Evolutionary conservation across 352 stramenopile species (phyloP).

Genomic region (Globisporangium canariense): DNA sequence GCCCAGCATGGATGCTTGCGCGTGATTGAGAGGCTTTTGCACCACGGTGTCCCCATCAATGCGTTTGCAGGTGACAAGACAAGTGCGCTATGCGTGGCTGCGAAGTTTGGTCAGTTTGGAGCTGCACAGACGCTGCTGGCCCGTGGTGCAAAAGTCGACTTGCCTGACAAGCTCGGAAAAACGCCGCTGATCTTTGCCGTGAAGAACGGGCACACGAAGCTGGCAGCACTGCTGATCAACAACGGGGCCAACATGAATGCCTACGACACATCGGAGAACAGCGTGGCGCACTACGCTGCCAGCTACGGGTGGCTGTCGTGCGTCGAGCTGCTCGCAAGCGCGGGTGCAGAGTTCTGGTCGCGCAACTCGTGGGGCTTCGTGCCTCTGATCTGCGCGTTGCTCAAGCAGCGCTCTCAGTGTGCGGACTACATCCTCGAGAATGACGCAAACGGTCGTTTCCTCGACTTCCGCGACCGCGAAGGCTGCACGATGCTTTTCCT

Average conservation of each 20-base stretch:
- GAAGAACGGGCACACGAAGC: constrained; percentile 65
- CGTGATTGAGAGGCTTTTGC: constrained; percentile 47
- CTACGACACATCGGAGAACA: constrained; percentile 78
- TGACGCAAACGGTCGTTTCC: constrained; percentile 44
- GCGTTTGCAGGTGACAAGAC: constrained; percentile 39
- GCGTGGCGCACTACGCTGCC: constrained; percentile 67
- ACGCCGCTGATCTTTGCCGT: constrained; percentile 71
- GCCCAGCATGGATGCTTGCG: constrained; percentile 34
- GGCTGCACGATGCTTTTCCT: constrained; percentile 78
- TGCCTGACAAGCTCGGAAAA: constrained; percentile 70
- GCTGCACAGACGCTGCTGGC: constrained; percentile 46
- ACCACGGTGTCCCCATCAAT: constrained; percentile 44
- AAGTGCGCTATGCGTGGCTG: constrained; percentile 52
- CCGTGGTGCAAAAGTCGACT: constrained; percentile 52
- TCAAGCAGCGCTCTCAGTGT: constrained; percentile 47
- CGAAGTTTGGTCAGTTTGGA: constrained; percentile 54
- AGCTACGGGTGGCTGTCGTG: constrained; percentile 78
- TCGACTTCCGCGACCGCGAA: constrained; percentile 69
- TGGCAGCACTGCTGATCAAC: constrained; percentile 61
- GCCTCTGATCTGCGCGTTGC: constrained; percentile 57
- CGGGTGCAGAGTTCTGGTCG: constrained; percentile 59
- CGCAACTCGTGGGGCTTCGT: constrained; percentile 76
- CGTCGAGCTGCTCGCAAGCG: constrained; percentile 45
- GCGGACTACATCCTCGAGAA: constrained; percentile 59
- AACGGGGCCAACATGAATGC: constrained; percentile 69